These are phyloP conservation scores for Paecilomyces sp. DNA, from an alignment of 2,329 filamentous ascomycete genomes.

Conservation along the genomic window DNA sequence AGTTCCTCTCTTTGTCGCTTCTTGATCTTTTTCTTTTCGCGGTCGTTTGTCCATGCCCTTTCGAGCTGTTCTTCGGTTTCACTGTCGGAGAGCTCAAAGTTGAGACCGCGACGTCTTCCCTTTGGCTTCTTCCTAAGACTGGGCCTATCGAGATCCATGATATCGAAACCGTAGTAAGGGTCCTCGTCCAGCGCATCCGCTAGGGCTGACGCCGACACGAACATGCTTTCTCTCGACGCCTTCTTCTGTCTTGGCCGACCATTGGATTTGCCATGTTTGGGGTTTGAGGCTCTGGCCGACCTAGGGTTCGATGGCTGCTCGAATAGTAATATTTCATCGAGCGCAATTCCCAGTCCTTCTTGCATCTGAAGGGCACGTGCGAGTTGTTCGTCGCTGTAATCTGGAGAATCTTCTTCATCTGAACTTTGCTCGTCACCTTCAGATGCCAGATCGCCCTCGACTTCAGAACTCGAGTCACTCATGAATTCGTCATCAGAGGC, in stretches of 20 bases:
- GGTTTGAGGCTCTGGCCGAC: background rate
- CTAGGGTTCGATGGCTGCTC: background rate
- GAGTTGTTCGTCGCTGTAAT: slow-evolving; percentile 48
- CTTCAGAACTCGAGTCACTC: background rate
- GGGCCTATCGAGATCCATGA: slow-evolving; percentile 74
- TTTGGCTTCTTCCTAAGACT: slow-evolving; percentile 61
- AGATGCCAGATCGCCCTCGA: background rate
- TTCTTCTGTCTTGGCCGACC: background rate
- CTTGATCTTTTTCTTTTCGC: slow-evolving; percentile 61
- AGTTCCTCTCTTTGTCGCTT: slow-evolving; percentile 65
- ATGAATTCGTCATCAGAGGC: background rate
- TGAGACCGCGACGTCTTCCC: slow-evolving; percentile 49
- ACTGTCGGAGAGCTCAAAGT: slow-evolving; percentile 56
- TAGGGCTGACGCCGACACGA: slow-evolving; percentile 49
- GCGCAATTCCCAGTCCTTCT: background rate
- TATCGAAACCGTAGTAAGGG: slow-evolving; percentile 65
- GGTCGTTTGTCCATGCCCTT: slow-evolving; percentile 58
- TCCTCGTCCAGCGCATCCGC: slow-evolving; percentile 53
- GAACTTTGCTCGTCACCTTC: background rate
- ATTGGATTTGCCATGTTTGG: background rate
- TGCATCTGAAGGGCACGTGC: background rate
- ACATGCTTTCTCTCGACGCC: slow-evolving; percentile 20
- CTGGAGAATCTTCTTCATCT: background rate
- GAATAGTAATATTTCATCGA: background rate
- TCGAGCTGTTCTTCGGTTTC: slow-evolving; percentile 58